Evolutionary conservation across 2,329 filamentous ascomycete genomes (phyloP).

Genomic region (Fusarium chuoi): DNA sequence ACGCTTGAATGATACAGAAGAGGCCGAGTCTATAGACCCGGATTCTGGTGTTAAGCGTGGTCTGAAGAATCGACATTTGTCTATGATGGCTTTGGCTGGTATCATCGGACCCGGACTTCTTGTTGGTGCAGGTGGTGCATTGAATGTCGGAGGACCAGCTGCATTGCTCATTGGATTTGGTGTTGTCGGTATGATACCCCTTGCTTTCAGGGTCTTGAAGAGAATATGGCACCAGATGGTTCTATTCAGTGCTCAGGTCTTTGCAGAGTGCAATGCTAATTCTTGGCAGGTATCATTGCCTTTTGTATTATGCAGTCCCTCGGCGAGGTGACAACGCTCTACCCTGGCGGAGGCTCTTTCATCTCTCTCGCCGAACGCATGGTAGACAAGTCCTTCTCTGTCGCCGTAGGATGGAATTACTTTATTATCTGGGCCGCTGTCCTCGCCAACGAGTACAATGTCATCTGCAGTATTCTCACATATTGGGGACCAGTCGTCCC

Average conservation of each 20-base stretch:
- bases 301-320: constrained; percentile 76
- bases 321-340: constrained; percentile 79
- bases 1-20: constrained; percentile 33
- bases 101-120: constrained; percentile 77
- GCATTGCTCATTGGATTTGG: constrained; percentile 78
- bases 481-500: constrained; percentile 72
- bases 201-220: background rate
- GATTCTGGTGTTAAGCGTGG: constrained; percentile 74
- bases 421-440: constrained; percentile 75
- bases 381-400: constrained; percentile 75
- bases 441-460: constrained; percentile 77
- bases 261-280: constrained; percentile 25
- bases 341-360: constrained; percentile 77
- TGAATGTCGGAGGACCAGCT: constrained; percentile 75
- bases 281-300: constrained; percentile 64
- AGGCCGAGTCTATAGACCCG: constrained; percentile 63
- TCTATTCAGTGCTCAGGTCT: background rate
- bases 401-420: constrained; percentile 78
- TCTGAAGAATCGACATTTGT: constrained; percentile 73
- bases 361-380: constrained; percentile 76
- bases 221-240: background rate
- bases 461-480: constrained; percentile 71
- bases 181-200: constrained; percentile 63
- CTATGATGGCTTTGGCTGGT: constrained; percentile 72
- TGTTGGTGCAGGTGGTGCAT: constrained; percentile 75